Percentiles rank a stretch among this genome's conserved stretches.
Evolutionary conservation across 2,329 filamentous ascomycete species (phyloP).

Genomic region (Epichloe amarillans): DNA sequence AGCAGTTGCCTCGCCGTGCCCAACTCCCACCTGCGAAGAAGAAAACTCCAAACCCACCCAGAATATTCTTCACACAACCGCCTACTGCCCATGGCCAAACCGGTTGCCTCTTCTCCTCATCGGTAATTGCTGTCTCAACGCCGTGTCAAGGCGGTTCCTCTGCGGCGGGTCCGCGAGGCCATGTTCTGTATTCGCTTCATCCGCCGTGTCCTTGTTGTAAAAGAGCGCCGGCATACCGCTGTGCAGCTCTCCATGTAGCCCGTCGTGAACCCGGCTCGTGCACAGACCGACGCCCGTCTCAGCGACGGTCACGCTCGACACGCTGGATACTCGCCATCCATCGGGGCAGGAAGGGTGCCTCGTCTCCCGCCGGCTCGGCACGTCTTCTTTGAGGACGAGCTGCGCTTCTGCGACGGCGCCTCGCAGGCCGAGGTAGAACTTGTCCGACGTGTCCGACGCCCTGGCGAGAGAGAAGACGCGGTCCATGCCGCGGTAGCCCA

Average conservation of each 20-base stretch:
- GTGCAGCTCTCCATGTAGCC: conserved; percentile 4
- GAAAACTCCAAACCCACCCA: too few species aligned
- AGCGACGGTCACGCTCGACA: conserved; percentile 13
- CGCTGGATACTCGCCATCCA: neutral
- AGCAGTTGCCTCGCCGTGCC: too few species aligned
- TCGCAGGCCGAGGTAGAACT: conserved; percentile 36
- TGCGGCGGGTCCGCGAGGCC: neutral
- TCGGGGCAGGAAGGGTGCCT: neutral
- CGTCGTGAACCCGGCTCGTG: neutral
- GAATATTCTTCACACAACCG: neutral
- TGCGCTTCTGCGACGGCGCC: conserved; percentile 32
- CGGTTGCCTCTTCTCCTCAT: neutral
- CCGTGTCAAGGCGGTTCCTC: conserved; percentile 5
- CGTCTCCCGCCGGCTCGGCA: conserved; percentile 9
- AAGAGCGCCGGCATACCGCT: conserved; percentile 13
- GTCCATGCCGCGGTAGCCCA: conserved; percentile 21
- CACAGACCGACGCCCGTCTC: conserved; percentile 20
- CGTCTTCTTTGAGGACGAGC: conserved; percentile 15
- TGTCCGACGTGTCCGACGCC: conserved; percentile 30
- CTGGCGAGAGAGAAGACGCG: conserved; percentile 34
- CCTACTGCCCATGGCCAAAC: too few species aligned
- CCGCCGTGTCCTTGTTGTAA: conserved; percentile 1
- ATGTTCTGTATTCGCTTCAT: neutral
- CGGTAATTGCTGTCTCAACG: conserved; percentile 7
- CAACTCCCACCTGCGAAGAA: too few species aligned